Conservation (phyloP, 2,329 filamentous ascomycete genomes). For the Ophiostoma ips region DNA sequence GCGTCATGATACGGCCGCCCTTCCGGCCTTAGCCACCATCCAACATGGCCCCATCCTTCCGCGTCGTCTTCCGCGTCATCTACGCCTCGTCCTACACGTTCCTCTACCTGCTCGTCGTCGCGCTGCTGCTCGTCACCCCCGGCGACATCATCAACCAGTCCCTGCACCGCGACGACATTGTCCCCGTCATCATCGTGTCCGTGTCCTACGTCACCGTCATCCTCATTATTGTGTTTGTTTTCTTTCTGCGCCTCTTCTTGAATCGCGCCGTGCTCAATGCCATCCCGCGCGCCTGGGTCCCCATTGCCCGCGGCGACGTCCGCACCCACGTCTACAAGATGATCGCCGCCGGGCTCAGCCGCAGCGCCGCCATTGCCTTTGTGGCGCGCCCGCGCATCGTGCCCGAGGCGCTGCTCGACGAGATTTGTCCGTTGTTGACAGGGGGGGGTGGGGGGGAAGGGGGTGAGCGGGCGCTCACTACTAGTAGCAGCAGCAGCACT, state of each 20-base stretch:
- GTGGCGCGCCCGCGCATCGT: constrained; percentile 55
- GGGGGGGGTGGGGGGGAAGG: too few species aligned
- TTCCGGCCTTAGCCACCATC: background rate
- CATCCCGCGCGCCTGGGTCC: constrained; percentile 79
- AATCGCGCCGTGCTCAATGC: constrained; percentile 64
- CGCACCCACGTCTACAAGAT: constrained; percentile 59
- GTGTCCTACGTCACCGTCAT: constrained; percentile 63
- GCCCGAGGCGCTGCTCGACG: constrained; percentile 14
- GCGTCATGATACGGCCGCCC: constrained; percentile 4
- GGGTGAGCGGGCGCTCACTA: too few species aligned
- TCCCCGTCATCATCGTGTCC: constrained; percentile 72
- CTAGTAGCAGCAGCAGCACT: too few species aligned
- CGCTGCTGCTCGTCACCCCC: constrained; percentile 66
- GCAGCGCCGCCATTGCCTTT: constrained; percentile 71
- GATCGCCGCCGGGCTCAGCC: constrained; percentile 56
- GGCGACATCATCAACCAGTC: constrained; percentile 71
- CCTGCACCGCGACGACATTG: constrained; percentile 47
- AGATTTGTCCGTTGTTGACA: constrained; percentile 2
- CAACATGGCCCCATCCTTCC: constrained; percentile 17
- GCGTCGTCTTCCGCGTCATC: constrained; percentile 60
- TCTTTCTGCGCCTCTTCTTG: constrained; percentile 72
- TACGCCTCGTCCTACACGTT: constrained; percentile 68
- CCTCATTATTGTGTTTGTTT: constrained; percentile 59
- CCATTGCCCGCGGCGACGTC: constrained; percentile 74
- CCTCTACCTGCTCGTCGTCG: constrained; percentile 58